Conservation (phyloP, 495 filamentous ascomycete species). For the Extremus antarcticus region DNA sequence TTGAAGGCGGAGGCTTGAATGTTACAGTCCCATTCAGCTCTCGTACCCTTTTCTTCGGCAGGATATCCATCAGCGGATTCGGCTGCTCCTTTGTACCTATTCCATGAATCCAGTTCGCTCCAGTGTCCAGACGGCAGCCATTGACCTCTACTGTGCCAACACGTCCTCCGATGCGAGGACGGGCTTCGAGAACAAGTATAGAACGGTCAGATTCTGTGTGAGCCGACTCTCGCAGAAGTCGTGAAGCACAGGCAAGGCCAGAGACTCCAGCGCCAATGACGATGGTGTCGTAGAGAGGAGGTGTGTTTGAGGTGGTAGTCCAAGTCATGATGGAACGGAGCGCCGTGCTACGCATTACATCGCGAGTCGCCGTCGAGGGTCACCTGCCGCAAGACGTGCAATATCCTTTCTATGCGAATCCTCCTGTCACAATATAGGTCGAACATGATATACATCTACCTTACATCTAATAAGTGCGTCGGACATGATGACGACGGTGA, state of each 20-base stretch:
- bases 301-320: background rate
- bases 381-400: too few relatives aligned
- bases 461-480: too few relatives aligned
- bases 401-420: too few relatives aligned
- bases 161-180: slow-evolving; percentile 15
- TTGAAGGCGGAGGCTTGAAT: background rate
- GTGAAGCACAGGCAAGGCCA: slow-evolving; percentile 11
- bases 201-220: background rate
- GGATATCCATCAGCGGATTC: slow-evolving; percentile 14
- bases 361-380: too few relatives aligned
- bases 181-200: slow-evolving; percentile 13
- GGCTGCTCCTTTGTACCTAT: slow-evolving; percentile 10
- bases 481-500: too few relatives aligned
- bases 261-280: slow-evolving; percentile 15
- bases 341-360: background rate
- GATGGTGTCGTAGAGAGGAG: slow-evolving; percentile 9
- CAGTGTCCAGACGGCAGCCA: slow-evolving; percentile 14
- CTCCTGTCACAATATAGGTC: too few relatives aligned
- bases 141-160: slow-evolving; percentile 12
- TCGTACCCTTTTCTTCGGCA: slow-evolving; percentile 8
- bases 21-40: slow-evolving; percentile 5
- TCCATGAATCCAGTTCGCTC: slow-evolving; percentile 20
- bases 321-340: background rate
- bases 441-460: too few relatives aligned
- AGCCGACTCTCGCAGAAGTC: background rate